Conservation (phyloP, 2,329 filamentous ascomycete species). For the Fusarium decemcellulare region DNA sequence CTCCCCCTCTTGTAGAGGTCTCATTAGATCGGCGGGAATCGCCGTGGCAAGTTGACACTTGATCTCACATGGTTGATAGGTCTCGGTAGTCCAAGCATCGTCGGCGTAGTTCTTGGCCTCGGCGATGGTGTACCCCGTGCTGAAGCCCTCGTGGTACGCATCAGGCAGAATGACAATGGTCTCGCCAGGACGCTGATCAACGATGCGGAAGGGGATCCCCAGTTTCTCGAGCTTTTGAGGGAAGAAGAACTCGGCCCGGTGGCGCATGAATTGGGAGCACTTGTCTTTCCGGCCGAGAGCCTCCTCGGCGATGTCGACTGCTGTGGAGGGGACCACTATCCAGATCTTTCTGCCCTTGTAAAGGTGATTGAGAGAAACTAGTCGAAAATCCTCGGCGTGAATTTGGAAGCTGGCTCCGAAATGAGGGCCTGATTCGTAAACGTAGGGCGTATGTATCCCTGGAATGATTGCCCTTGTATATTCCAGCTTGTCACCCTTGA, state of each 20-base stretch:
- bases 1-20: slow-evolving; percentile 50
- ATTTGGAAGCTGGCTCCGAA: slow-evolving; percentile 58
- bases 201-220: slow-evolving; percentile 54
- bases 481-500: slow-evolving; percentile 55
- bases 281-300: slow-evolving; percentile 50
- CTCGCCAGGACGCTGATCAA: slow-evolving; percentile 57
- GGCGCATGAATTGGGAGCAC: slow-evolving; percentile 59
- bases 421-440: slow-evolving; percentile 56
- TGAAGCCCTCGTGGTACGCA: slow-evolving; percentile 58
- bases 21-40: slow-evolving; percentile 54
- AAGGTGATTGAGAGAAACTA: slow-evolving; percentile 56
- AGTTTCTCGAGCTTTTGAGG: slow-evolving; percentile 56
- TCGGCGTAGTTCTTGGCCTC: slow-evolving; percentile 59
- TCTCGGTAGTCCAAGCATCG: slow-evolving; percentile 51
- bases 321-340: slow-evolving; percentile 55
- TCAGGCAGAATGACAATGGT: slow-evolving; percentile 58
- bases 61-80: slow-evolving; percentile 53
- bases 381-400: slow-evolving; percentile 57
- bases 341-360: slow-evolving; percentile 59
- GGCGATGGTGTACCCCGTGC: slow-evolving; percentile 58
- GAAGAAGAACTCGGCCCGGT: slow-evolving; percentile 58
- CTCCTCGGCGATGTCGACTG: slow-evolving; percentile 52
- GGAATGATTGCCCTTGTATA: slow-evolving; percentile 55
- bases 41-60: slow-evolving; percentile 53
- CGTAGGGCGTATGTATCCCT: slow-evolving; percentile 58